Evolutionary conservation across 2,329 filamentous ascomycete genomes (phyloP), one percentile per base, ranked within the genome.

Genomic region (Fusarium continuum): DNA sequence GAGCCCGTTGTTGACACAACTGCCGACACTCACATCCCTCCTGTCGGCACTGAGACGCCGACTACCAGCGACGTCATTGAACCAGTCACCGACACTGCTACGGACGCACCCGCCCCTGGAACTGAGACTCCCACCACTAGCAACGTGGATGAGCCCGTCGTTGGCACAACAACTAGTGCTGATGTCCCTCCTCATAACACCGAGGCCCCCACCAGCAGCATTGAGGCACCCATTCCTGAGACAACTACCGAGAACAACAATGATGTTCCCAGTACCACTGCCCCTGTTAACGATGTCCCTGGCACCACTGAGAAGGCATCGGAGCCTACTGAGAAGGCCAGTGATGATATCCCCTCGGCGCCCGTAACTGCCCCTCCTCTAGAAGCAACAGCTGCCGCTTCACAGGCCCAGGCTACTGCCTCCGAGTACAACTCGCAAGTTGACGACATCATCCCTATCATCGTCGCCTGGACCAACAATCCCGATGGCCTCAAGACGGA

Each of bases 391-490:
- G 51, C 39, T 40, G 55, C 26, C 14, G 23, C 35, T 51, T 44
- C 46, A 25, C 45, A 41, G 6, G 56, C 56, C 1, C 44, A 50
- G 8, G 39, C 38, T 10, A 56, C 51, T n/a, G 51, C 55, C 22
- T 57, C 56, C 6, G 41, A 57, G 11, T 52, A 57, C 13, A 52
- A 47, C 25, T 45, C 39, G 6, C 25, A 57, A 29, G 25, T 60
- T 1, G 31, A 38, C 5, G 14, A 43, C 8, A 47, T 60, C 25
- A 60, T 60, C 3, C 56, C 56, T 0, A 56, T 60, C 10, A 60
- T 60, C 4, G 25, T 41, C 9, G 25, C 32, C 6, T 60, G 53
- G 53, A 46, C 40, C 0, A 47, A 60, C 3, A 44, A 53, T 14
- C 53, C 56, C 22, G 46, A 32, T 5, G 48, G 48, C 1, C 53